A percentile compares a stretch with the other conserved stretches of the same genome.
phyloP scores from a whole-genome alignment of 352 stramenopile species.

The Phytophthora pluvialis region DNA sequence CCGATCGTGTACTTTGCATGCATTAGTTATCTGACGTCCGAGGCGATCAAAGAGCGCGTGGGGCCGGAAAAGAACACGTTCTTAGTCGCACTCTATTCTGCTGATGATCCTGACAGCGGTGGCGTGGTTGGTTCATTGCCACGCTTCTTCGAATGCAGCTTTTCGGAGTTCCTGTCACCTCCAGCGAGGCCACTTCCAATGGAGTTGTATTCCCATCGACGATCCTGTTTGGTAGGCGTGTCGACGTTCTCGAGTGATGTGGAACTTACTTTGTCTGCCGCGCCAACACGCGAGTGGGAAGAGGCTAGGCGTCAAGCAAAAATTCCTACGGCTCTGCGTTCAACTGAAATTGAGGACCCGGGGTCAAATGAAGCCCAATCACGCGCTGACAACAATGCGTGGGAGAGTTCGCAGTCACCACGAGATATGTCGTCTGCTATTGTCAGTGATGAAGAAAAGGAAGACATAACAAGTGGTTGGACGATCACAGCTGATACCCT shows the following conservation, averaged over 20 bases:
- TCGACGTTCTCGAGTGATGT: constrained; percentile 60
- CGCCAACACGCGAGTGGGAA: constrained; percentile 49
- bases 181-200: constrained; percentile 36
- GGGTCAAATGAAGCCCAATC: constrained; percentile 1
- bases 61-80: constrained; percentile 64
- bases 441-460: constrained; percentile 18
- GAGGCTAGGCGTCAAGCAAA: constrained; percentile 39
- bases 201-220: constrained; percentile 41
- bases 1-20: constrained; percentile 69
- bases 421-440: neutral
- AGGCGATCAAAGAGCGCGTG: constrained; percentile 65
- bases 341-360: constrained; percentile 1
- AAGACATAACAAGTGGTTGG: constrained; percentile 30
- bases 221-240: constrained; percentile 62
- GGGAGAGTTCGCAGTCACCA: neutral
- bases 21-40: constrained; percentile 57
- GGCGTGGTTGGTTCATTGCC: constrained; percentile 46
- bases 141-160: constrained; percentile 77
- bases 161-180: constrained; percentile 36
- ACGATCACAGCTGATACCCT: constrained; percentile 30
- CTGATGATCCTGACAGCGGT: constrained; percentile 15
- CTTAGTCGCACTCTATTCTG: constrained; percentile 68
- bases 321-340: constrained; percentile 31
- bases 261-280: constrained; percentile 47
- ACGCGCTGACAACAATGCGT: constrained; percentile 6